Base-by-base conservation (phyloP, 768 basidiomycete species). In the Panus rudis region DNA sequence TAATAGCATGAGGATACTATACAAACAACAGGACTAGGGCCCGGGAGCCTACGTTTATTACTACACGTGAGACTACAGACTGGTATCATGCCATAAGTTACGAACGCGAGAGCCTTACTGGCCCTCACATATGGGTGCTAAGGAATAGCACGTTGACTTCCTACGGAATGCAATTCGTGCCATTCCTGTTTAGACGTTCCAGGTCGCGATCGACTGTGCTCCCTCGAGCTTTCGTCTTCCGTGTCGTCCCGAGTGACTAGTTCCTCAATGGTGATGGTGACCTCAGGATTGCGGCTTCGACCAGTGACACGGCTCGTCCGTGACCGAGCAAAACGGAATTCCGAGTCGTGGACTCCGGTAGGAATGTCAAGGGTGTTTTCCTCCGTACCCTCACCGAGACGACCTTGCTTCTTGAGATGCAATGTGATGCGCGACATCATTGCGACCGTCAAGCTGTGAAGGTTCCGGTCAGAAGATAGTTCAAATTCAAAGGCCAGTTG, bases 351-450 rank as follows among this genome's bases (percentile, higher is more conserved):
- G 10, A 30, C 28, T 10, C 10, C 28, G 28, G 10, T 30, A 30
- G 16, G 10, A 16, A 30, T 30, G 28, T 16, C 28, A 16, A 10
- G 10, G 28, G 28, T 10, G 28, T 30, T 16, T 16, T 16, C 10
- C 10, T 30, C 28, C 10, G 16, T 30, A 16, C 10, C 28, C 32
- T 46, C 26, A 3, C 37, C 39, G 12, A 41, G 13, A 12, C 28
- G 46, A 13, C 49, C 53, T 21, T 54, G 51, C 28, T 72, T 75
- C 58, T 64, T 74, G 8, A 82, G 65, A 55, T 73, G 76, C 20
- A 82, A 68, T 1, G 80, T 81, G 38, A 83, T 81, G 6, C 81
- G 71, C 3, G 78, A 81, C 71, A 81, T 79, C 76, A 81, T 83
- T 0, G 77, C 67, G 10, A 82, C 76, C 60, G 73, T 53, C 22